phyloP scores from a whole-genome alignment of 2,329 filamentous ascomycete genomes.

The Penicillium sp. region DNA sequence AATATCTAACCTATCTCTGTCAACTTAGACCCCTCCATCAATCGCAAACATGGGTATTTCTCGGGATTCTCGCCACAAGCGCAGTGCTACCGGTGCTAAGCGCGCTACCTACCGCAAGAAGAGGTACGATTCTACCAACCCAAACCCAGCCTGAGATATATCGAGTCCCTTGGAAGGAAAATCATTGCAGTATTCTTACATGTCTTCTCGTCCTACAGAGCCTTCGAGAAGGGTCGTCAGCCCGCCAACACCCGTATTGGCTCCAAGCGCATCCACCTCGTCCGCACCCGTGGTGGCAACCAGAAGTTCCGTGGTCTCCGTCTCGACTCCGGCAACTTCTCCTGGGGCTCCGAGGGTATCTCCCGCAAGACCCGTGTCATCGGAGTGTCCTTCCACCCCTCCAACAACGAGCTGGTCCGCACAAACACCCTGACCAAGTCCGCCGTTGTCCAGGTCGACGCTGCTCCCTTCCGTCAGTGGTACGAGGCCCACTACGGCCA shows the following conservation, averaged over 20 bases:
- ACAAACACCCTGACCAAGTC: conserved; percentile 99
- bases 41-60: conserved; percentile 98
- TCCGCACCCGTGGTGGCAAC: conserved; percentile 97
- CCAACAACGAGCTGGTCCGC: conserved; percentile 99
- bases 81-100: conserved; percentile 98
- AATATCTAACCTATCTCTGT: conserved; percentile 12
- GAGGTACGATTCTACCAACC: conserved; percentile 51
- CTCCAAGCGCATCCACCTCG: conserved; percentile 90
- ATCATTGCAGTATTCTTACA: conserved; percentile 55
- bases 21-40: conserved; percentile 51
- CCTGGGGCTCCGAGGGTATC: conserved; percentile 96
- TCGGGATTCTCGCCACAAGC: conserved; percentile 99
- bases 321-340: conserved; percentile 98
- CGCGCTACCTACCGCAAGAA: conserved; percentile 77
- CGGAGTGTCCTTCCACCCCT: conserved; percentile 96
- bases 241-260: conserved; percentile 99
- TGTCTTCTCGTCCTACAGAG: conserved; percentile 65
- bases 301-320: conserved; percentile 99
- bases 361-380: conserved; percentile 99
- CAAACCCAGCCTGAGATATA: conserved; percentile 36
- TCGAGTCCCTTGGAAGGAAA: neutral
- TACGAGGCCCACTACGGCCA: conserved; percentile 99
- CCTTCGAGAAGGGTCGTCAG: conserved; percentile 99
- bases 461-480: conserved; percentile 98
- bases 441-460: conserved; percentile 97